A percentile compares a stretch with the other conserved stretches of the same genome.
Conservation (phyloP, 768 basidiomycete species). For the Collybiopsis luxurians region DNA sequence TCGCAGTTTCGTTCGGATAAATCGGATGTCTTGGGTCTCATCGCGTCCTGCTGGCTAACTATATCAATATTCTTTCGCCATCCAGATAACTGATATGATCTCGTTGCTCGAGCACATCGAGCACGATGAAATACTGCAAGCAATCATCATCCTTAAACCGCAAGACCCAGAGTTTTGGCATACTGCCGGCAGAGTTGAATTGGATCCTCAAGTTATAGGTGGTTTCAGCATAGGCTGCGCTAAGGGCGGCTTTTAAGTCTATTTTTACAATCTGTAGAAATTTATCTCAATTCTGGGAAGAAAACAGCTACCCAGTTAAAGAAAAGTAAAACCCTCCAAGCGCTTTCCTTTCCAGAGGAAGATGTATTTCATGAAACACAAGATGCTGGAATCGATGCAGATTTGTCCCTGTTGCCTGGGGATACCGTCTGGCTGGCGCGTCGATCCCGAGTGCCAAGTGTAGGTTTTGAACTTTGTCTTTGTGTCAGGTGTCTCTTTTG, state of each 20-base stretch:
- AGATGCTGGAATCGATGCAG: no score
- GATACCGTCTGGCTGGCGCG: constrained; percentile 58
- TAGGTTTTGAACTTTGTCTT: constrained; percentile 24
- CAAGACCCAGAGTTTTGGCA: constrained; percentile 37
- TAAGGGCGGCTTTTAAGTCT: neutral
- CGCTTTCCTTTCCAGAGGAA: constrained; percentile 17
- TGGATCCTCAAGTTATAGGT: constrained; percentile 28
- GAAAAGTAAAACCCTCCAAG: constrained; percentile 26
- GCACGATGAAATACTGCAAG: constrained; percentile 38
- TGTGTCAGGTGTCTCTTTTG: neutral
- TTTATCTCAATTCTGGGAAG: constrained; percentile 43
- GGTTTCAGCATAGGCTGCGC: neutral
- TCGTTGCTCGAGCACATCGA: constrained; percentile 30
- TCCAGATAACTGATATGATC: constrained; percentile 44
- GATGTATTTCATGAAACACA: no score
- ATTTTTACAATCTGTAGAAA: constrained; percentile 36
- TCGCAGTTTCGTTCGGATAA: constrained; percentile 89
- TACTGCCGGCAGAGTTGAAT: constrained; percentile 34
- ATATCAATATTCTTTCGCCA: constrained; percentile 2
- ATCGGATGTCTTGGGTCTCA: constrained; percentile 78
- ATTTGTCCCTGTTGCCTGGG: constrained; percentile 42
- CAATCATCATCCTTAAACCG: constrained; percentile 41
- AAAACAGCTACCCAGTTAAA: constrained; percentile 48
- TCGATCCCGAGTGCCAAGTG: constrained; percentile 51
- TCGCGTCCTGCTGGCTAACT: neutral